Conservation (phyloP, 1,284 basidiomycete genomes). For the Xanthoconium separans region DNA sequence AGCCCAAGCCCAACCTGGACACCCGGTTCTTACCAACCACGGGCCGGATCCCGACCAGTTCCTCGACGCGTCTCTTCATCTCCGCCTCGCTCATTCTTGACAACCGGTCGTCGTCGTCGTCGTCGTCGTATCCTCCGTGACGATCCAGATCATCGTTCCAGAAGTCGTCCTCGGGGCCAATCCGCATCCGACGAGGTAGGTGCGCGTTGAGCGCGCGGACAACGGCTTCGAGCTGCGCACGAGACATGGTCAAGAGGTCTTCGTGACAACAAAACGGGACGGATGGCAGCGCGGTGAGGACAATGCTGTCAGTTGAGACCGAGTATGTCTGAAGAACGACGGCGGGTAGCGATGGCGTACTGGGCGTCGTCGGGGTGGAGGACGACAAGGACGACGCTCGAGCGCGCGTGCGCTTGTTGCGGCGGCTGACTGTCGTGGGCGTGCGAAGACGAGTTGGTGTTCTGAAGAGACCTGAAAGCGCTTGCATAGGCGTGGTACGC, state of each 20-base stretch:
- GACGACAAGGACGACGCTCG: conserved; percentile 8
- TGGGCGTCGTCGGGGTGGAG: conserved; percentile 6
- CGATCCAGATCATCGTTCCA: background rate
- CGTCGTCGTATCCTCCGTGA: background rate
- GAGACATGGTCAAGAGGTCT: conserved; percentile 56
- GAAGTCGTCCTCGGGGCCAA: conserved; percentile 35
- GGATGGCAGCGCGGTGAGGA: conserved; percentile 51
- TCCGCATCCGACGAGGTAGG: conserved; percentile 46
- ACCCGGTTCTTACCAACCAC: conserved; percentile 27
- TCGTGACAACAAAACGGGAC: conserved; percentile 63
- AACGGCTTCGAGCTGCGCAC: conserved; percentile 43
- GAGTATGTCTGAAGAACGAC: conserved; percentile 55
- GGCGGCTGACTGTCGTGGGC: conserved; percentile 16
- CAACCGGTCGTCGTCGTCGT: conserved; percentile 13
- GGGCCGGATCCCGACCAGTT: conserved; percentile 49
- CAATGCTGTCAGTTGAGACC: conserved; percentile 46
- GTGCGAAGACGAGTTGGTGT: conserved; percentile 24
- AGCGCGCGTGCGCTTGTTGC: conserved; percentile 20
- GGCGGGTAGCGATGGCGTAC: conserved; percentile 16
- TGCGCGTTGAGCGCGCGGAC: conserved; percentile 47
- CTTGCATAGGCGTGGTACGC: conserved; percentile 16
- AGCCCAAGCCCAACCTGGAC: conserved; percentile 15
- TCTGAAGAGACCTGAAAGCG: conserved; percentile 22
- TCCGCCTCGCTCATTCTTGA: conserved; percentile 36
- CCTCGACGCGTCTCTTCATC: conserved; percentile 49